Evolutionary conservation across 228 moss, liverwort and hornwort genomes (phyloP).

Genomic region (Sphagnum magellanicum): DNA sequence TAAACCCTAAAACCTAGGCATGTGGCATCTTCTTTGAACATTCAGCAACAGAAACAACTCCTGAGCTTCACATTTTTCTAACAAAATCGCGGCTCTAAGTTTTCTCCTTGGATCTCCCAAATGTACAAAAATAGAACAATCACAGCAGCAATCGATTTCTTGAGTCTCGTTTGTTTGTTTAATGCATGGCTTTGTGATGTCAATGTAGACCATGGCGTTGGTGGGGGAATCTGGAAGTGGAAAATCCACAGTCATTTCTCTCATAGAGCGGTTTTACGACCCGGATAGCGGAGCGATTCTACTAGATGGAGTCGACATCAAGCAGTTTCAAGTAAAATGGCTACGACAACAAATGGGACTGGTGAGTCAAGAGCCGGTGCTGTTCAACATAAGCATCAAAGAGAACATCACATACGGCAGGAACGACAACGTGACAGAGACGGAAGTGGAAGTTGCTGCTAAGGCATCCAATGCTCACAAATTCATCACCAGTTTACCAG

Average conservation of each 20-base stretch:
- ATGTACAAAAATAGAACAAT: too few species aligned
- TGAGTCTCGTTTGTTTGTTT: too few species aligned
- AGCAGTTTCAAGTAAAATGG: conserved; percentile 4
- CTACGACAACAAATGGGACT: conserved; percentile 8
- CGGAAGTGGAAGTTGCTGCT: conserved; percentile 1
- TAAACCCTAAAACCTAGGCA: too few species aligned
- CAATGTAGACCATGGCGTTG: conserved; percentile 25
- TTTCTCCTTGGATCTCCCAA: too few species aligned
- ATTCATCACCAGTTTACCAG: conserved; percentile 5
- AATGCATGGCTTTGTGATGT: too few species aligned
- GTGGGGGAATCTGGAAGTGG: conserved; percentile 45
- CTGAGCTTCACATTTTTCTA: too few species aligned
- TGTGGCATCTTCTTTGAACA: too few species aligned
- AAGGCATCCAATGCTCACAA: conserved; percentile 9
- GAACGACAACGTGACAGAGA: not conserved
- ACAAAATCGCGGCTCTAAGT: too few species aligned
- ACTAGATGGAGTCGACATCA: conserved; percentile 9
- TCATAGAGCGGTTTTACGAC: conserved; percentile 40
- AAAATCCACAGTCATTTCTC: conserved; percentile 31
- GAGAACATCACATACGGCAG: conserved; percentile 4
- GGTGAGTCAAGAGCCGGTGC: conserved; percentile 11
- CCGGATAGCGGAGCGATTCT: conserved; percentile 6
- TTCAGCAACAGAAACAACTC: too few species aligned
- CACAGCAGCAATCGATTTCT: too few species aligned
- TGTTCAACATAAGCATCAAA: conserved; percentile 7